Conservation (phyloP, 208 protist genomes). For the Leishmania mexicana region DNA sequence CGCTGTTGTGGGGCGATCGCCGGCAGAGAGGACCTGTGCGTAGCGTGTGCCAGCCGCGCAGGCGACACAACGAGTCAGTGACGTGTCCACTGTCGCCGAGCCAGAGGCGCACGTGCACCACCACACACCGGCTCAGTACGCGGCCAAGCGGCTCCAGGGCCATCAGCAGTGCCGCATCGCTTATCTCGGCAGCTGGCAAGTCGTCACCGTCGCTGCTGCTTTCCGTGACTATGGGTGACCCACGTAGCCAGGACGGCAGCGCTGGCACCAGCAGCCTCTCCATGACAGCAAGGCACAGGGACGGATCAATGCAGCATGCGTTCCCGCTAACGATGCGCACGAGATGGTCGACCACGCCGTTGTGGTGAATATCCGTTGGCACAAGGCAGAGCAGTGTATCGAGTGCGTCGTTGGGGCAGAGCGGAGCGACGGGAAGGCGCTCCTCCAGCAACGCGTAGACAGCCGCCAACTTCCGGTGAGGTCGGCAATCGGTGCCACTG, state of each 20-base stretch:
- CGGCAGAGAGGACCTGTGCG: background rate
- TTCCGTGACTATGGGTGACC: background rate
- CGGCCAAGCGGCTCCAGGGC: conserved; percentile 14
- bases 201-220: background rate
- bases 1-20: background rate
- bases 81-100: background rate
- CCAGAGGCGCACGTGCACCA: conserved; percentile 6
- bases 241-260: conserved; percentile 6
- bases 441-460: conserved; percentile 26
- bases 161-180: conserved; percentile 8
- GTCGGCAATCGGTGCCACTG: background rate
- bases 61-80: background rate
- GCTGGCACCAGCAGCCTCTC: conserved; percentile 4
- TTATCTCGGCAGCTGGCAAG: background rate
- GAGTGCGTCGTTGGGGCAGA: conserved; percentile 36
- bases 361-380: conserved; percentile 12
- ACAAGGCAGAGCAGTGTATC: conserved; percentile 3
- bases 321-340: conserved; percentile 21
- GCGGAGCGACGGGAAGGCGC: conserved; percentile 29
- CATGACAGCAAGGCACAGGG: conserved; percentile 18
- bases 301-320: conserved; percentile 16
- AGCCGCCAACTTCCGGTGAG: background rate
- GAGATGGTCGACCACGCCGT: conserved; percentile 27
- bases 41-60: background rate
- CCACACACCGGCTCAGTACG: conserved; percentile 10